phyloP scores from a whole-genome alignment of 2,329 filamentous ascomycete species.

The Microsporum audouinii region DNA sequence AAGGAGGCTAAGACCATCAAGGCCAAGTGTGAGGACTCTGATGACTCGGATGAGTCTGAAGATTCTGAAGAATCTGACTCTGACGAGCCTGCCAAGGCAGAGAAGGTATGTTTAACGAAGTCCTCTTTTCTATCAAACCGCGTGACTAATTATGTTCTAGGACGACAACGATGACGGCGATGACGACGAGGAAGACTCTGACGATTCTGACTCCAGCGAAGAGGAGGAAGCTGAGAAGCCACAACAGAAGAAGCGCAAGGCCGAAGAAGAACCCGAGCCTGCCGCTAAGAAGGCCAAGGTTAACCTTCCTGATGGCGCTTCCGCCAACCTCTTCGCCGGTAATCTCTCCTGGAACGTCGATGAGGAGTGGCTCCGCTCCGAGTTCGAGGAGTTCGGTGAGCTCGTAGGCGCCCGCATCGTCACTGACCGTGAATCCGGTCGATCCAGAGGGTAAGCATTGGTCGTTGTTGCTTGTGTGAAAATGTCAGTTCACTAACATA shows the following conservation, averaged over 20 bases:
- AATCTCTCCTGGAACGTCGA: conserved; percentile 86
- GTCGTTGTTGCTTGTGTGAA: neutral
- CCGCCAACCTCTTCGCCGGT: conserved; percentile 68
- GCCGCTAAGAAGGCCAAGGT: conserved; percentile 54
- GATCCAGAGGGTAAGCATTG: conserved; percentile 60
- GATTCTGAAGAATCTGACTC: conserved; percentile 2
- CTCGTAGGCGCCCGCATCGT: conserved; percentile 66
- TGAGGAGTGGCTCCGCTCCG: conserved; percentile 65
- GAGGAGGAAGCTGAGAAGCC: conserved; percentile 20
- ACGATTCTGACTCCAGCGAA: conserved; percentile 24
- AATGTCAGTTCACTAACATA: neutral
- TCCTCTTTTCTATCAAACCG: neutral
- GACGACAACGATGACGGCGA: conserved; percentile 1
- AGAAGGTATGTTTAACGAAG: neutral
- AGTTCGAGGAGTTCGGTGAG: conserved; percentile 70
- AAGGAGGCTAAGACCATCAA: conserved; percentile 8
- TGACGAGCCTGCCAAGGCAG: neutral
- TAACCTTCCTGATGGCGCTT: conserved; percentile 31
- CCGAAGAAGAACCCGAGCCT: conserved; percentile 32
- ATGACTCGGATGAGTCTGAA: conserved; percentile 10
- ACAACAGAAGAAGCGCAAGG: conserved; percentile 38
- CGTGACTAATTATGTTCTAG: neutral
- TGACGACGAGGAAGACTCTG: conserved; percentile 22
- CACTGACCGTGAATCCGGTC: conserved; percentile 66
- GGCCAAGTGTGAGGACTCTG: conserved; percentile 11